Evolutionary conservation across 2,329 filamentous ascomycete species (phyloP).

Genomic region (Aspergillus puulaauensis): DNA sequence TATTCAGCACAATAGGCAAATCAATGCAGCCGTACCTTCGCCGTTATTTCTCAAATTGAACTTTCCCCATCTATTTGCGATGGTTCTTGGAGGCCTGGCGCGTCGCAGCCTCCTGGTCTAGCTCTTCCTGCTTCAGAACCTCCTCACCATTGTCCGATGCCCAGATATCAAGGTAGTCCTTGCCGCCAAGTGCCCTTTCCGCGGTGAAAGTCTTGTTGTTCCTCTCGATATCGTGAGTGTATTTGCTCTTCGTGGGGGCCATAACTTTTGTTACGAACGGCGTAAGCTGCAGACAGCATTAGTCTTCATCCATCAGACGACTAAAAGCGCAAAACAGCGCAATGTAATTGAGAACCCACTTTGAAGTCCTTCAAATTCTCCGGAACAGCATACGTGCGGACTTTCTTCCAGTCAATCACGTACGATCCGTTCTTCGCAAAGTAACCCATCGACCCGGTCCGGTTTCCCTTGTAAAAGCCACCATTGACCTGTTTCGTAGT

Average conservation of each 20-base stretch:
- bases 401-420: constrained; percentile 78
- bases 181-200: constrained; percentile 32
- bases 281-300: constrained; percentile 46
- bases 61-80: constrained; percentile 13
- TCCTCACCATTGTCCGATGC: constrained; percentile 36
- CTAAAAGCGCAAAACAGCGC: background rate
- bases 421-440: constrained; percentile 65
- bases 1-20: too few species aligned
- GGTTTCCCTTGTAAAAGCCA: constrained; percentile 96
- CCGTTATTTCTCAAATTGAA: background rate
- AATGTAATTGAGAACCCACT: constrained; percentile 47
- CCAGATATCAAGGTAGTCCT: constrained; percentile 42
- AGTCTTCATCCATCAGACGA: background rate
- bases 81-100: constrained; percentile 1
- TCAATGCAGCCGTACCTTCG: background rate
- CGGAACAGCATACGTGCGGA: constrained; percentile 86
- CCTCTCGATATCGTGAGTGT: constrained; percentile 32
- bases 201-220: constrained; percentile 25
- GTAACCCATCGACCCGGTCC: constrained; percentile 82
- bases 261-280: constrained; percentile 48
- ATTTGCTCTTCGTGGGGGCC: constrained; percentile 34
- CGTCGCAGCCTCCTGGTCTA: constrained; percentile 13
- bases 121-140: constrained; percentile 26
- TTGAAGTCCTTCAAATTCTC: constrained; percentile 67
- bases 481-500: constrained; percentile 92